Evolutionary conservation across 2,329 filamentous ascomycete genomes (phyloP).

Genomic region (Xylaria digitata): DNA sequence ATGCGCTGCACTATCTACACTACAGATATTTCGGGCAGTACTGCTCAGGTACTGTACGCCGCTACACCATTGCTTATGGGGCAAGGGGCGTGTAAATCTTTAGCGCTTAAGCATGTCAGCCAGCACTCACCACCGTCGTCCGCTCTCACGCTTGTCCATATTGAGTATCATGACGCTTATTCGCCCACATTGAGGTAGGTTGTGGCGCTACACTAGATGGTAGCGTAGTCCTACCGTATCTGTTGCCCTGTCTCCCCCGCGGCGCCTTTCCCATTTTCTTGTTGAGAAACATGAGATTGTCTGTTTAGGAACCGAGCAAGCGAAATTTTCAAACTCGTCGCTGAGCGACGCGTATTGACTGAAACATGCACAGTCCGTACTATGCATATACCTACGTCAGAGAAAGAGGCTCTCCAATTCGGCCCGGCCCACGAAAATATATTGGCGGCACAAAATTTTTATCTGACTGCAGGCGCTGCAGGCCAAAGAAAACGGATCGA

Average conservation of each 20-base stretch:
- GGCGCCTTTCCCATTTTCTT: not conserved
- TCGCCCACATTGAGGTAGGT: constrained; percentile 5
- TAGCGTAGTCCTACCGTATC: not conserved
- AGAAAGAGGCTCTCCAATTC: constrained; percentile 30
- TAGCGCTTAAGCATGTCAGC: constrained; percentile 28
- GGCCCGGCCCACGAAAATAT: constrained; percentile 25
- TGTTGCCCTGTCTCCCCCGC: not conserved
- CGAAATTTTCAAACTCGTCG: constrained; percentile 21
- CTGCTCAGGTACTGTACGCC: not conserved
- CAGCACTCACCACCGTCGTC: too few relatives aligned
- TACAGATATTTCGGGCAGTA: constrained; percentile 3
- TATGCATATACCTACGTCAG: constrained; percentile 14
- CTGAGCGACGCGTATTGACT: constrained; percentile 31
- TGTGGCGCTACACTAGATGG: not conserved
- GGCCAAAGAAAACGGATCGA: constrained; percentile 21
- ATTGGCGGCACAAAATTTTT: constrained; percentile 22
- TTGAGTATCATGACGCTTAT: constrained; percentile 1
- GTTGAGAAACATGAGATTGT: constrained; percentile 11
- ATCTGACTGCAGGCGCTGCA: constrained; percentile 30
- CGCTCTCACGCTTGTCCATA: constrained; percentile 3
- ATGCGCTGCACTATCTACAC: not conserved
- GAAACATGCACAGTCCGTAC: constrained; percentile 8
- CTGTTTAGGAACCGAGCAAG: constrained; percentile 13
- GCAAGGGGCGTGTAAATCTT: constrained; percentile 10
- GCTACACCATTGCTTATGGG: constrained; percentile 17